Evolutionary conservation across 805 yeast genomes (phyloP), one percentile per base, ranked within the genome.

Genomic region (Sungouiozyma intestinalis): DNA sequence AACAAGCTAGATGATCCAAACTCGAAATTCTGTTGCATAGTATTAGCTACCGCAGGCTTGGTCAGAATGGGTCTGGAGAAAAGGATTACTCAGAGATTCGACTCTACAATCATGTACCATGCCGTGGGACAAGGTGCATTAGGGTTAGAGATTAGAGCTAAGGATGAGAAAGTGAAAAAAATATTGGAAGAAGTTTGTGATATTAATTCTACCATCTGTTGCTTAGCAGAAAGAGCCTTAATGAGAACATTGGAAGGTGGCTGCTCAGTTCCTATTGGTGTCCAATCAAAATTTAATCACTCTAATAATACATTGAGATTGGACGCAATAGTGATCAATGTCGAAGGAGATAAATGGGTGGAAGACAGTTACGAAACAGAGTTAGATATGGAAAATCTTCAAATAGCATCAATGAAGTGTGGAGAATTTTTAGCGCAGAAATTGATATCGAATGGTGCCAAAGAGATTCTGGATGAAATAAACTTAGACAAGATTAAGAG

Each of bases 81-180:
- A 50, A 71, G 97, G 60, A 86, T 92, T 57, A 79, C 95, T 4
- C 69, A 74, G 48, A 72, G 69, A 49, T 69, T 92, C 48, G 76
- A 80, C 43, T 71, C 78, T 4, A 82, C 85, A 29, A 84, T 81
- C 42, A 85, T 90, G 95, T 82, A 79, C 58, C 85, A 90, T 59
- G 96, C 98, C 1, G 96, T 92, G 37, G 98, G 98, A n/a, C 98
- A 92, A 67, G 98, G 98, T 48, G 97, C 97, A 0, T 65, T 92
- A 36, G 98, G 97, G 16, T 68, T 92, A 20, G 98, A 92, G 65
- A 85, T 90, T 50, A 74, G 94, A 53, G 72, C 72, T 45, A 74
- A 72, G 45, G 95, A 92, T 61, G 55, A 62, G 4, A 65, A 68
- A 39, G 74, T 84, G 63, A 66, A 66, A 51, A 62, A 71, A 42